These are phyloP conservation scores for Xanthoceras sorbifolium DNA, from an alignment of 345 rosid genomes.

Conservation along the genomic window DNA sequence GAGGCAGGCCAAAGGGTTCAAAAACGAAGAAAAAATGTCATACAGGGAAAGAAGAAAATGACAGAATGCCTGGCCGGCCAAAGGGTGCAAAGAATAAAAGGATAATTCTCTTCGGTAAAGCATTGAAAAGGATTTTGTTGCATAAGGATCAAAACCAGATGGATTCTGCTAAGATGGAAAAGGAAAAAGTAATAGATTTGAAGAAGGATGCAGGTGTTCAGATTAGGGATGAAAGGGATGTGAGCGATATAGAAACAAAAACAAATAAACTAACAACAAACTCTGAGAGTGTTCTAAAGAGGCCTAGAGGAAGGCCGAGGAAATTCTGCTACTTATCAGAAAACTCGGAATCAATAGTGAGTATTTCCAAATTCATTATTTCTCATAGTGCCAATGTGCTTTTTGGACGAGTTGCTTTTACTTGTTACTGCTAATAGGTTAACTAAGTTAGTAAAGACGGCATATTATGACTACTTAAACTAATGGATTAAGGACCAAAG, in stretches of 20 bases:
- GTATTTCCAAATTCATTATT: constrained; percentile 25
- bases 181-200: constrained; percentile 18
- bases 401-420: constrained; percentile 10
- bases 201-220: neutral
- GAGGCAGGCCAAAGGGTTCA: constrained; percentile 33
- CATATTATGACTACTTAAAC: neutral
- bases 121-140: constrained; percentile 14
- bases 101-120: neutral
- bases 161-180: constrained; percentile 1
- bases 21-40: constrained; percentile 16
- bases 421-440: constrained; percentile 1
- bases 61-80: constrained; percentile 15
- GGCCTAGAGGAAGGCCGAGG: constrained; percentile 30
- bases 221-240: neutral
- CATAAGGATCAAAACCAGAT: neutral
- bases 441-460: neutral
- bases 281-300: constrained; percentile 22
- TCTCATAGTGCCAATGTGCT: constrained; percentile 5
- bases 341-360: constrained; percentile 30
- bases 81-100: constrained; percentile 23
- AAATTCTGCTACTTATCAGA: constrained; percentile 22
- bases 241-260: neutral
- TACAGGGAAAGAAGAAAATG: constrained; percentile 14
- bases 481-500: neutral
- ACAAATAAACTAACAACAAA: constrained; percentile 5